These are phyloP conservation scores for Aspergillus japonicus DNA, from an alignment of 2,329 filamentous ascomycete genomes.

Conservation along the genomic window DNA sequence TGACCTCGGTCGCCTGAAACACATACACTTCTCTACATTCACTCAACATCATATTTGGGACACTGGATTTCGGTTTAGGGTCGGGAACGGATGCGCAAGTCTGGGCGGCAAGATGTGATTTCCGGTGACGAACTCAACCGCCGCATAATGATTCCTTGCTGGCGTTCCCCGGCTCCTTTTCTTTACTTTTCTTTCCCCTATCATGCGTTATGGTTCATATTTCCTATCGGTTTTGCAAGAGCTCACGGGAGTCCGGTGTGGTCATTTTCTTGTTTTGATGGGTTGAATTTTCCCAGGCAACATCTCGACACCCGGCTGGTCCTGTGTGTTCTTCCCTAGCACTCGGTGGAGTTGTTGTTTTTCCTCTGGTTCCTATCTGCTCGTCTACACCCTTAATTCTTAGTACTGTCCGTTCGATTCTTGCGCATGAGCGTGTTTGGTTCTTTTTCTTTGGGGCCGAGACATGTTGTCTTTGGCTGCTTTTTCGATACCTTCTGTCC, in stretches of 20 bases:
- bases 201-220: conserved; percentile 31
- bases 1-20: background rate
- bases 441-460: background rate
- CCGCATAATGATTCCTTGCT: conserved; percentile 33
- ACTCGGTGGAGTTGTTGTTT: conserved; percentile 40
- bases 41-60: conserved; percentile 41
- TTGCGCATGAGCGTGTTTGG: conserved; percentile 38
- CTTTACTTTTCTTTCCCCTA: conserved; percentile 17
- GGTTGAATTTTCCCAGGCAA: conserved; percentile 35
- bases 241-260: conserved; percentile 47
- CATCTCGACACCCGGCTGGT: conserved; percentile 48
- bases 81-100: conserved; percentile 39
- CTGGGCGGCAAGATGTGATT: conserved; percentile 37
- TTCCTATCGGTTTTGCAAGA: conserved; percentile 36
- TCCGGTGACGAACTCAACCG: conserved; percentile 29
- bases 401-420: conserved; percentile 28
- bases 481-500: conserved; percentile 33
- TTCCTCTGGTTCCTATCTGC: conserved; percentile 11
- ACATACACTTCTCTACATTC: conserved; percentile 16
- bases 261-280: conserved; percentile 41
- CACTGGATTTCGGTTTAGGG: conserved; percentile 33
- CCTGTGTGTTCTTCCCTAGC: conserved; percentile 45
- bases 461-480: conserved; percentile 6
- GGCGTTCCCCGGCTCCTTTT: conserved; percentile 31
- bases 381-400: conserved; percentile 23